Percentiles rank a stretch among this genome's conserved stretches.
phyloP scores from a whole-genome alignment of 1,284 basidiomycete genomes.

The Naganishia albida region DNA sequence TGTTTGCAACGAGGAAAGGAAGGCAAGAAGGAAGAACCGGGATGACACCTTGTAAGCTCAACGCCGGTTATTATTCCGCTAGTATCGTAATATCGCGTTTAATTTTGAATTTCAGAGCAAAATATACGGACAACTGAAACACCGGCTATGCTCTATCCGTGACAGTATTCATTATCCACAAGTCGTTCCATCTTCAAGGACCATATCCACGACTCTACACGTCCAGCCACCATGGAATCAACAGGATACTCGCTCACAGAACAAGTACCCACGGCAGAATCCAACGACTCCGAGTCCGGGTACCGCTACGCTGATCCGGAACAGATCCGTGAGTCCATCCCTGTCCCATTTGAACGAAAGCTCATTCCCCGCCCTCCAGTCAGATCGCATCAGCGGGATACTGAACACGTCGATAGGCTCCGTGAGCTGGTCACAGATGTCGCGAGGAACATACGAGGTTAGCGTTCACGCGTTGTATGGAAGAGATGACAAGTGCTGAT shows the following conservation, averaged over 20 bases:
- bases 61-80: too few relatives aligned
- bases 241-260: conserved; percentile 23
- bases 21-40: too few relatives aligned
- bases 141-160: conserved; percentile 5
- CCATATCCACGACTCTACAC: not conserved
- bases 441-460: conserved; percentile 74
- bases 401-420: conserved; percentile 72
- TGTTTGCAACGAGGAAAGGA: too few relatives aligned
- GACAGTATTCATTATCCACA: not conserved
- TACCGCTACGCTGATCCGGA: conserved; percentile 66
- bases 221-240: conserved; percentile 12
- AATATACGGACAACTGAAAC: not conserved
- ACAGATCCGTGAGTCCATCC: conserved; percentile 69
- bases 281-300: conserved; percentile 54
- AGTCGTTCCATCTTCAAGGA: not conserved
- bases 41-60: too few relatives aligned
- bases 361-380: conserved; percentile 57
- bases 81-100: too few relatives aligned
- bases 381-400: conserved; percentile 79
- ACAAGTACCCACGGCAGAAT: not conserved
- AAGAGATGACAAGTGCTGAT: not conserved
- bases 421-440: conserved; percentile 75
- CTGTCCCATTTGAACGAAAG: conserved; percentile 12
- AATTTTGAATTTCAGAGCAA: too few relatives aligned
- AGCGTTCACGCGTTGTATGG: conserved; percentile 36